Percentiles rank a stretch among this genome's conserved stretches.
Evolutionary conservation across 257 asterid species (phyloP).

Genomic region (Euphrasia confusa): DNA sequence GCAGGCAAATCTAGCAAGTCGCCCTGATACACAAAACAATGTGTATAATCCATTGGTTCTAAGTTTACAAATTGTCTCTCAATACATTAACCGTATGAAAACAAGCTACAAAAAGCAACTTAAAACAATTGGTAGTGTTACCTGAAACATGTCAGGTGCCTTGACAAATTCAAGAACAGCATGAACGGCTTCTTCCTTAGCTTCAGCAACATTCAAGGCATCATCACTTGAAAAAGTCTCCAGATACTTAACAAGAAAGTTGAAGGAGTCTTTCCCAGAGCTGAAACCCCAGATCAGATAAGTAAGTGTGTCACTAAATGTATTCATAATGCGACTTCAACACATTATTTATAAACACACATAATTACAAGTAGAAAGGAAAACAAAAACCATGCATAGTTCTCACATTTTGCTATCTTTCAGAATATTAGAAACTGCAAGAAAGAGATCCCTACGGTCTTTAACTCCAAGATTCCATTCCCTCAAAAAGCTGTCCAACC

Average conservation of each 20-base stretch:
- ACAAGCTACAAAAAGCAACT: slow-evolving; percentile 1
- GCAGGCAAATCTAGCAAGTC: slow-evolving; percentile 87
- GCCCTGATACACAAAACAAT: slow-evolving; percentile 40
- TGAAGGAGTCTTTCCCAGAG: slow-evolving; percentile 69
- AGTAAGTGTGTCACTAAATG: not conserved
- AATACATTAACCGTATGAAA: not conserved
- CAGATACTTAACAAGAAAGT: slow-evolving; percentile 76
- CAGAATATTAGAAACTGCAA: slow-evolving; percentile 56
- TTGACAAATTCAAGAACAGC: slow-evolving; percentile 80
- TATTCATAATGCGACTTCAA: not conserved
- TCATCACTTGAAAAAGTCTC: slow-evolving; percentile 81
- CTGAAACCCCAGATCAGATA: slow-evolving; percentile 35
- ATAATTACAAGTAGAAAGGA: not conserved
- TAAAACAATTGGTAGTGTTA: slow-evolving; percentile 28
- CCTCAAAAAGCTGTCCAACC: slow-evolving; percentile 60
- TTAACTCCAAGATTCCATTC: slow-evolving; percentile 83
- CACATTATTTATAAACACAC: not conserved
- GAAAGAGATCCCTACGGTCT: slow-evolving; percentile 83
- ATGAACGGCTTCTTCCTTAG: slow-evolving; percentile 80
- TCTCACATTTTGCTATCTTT: slow-evolving; percentile 76
- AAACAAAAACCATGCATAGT: not conserved
- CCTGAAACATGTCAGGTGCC: slow-evolving; percentile 89
- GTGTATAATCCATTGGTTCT: not conserved
- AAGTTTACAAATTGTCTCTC: not conserved
- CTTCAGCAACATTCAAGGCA: slow-evolving; percentile 48